Evolutionary conservation across 179 eudicot species (phyloP).

Genomic region (Drosera spatulata): DNA sequence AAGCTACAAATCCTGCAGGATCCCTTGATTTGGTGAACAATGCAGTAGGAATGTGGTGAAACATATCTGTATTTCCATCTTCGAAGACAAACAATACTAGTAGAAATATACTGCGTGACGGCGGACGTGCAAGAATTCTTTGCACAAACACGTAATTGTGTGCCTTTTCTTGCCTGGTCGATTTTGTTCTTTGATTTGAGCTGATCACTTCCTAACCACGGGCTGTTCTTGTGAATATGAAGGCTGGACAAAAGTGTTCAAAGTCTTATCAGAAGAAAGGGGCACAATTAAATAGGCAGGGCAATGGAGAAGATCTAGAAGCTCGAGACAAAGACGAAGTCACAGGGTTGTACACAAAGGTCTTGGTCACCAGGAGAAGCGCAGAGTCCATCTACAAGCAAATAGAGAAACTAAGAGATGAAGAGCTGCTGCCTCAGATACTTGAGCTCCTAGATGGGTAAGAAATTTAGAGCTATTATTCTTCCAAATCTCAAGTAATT

Average conservation of each 20-base stretch:
- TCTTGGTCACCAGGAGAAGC: slow-evolving; percentile 26
- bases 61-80: too few species aligned
- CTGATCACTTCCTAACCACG: neutral
- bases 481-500: too few species aligned
- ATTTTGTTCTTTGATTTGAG: neutral
- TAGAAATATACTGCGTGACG: too few species aligned
- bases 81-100: too few species aligned
- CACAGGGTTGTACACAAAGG: slow-evolving; percentile 25
- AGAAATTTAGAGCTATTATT: slow-evolving; percentile 4
- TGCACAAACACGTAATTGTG: too few species aligned
- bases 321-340: slow-evolving; percentile 22
- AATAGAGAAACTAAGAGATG: slow-evolving; percentile 47
- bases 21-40: too few species aligned
- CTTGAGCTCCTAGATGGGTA: slow-evolving; percentile 47
- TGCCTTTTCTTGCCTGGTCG: too few species aligned
- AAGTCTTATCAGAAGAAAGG: slow-evolving; percentile 32
- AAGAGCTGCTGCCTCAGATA: slow-evolving; percentile 54
- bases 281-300: slow-evolving; percentile 23
- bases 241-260: slow-evolving; percentile 38
- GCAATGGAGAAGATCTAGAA: slow-evolving; percentile 11
- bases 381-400: slow-evolving; percentile 39
- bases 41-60: too few species aligned
- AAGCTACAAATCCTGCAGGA: neutral
- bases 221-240: neutral
- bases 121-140: too few species aligned